Evolutionary conservation across 2,329 filamentous ascomycete species (phyloP).

Genomic region (Ceratocystis colombiana): DNA sequence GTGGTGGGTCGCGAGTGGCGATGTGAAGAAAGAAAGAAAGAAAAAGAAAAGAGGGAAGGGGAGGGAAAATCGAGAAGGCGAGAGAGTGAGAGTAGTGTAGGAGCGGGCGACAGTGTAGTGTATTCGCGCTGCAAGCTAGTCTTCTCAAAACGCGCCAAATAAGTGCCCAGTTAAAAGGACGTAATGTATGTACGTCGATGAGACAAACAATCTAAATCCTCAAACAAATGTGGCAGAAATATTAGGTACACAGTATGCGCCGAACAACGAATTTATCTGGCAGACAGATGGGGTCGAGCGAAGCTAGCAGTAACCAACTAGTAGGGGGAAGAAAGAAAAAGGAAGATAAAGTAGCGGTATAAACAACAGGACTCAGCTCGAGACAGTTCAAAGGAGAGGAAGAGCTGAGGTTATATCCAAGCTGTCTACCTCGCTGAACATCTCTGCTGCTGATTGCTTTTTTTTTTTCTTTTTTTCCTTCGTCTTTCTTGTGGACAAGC

Average conservation of each 20-base stretch:
- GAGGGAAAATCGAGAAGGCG: background rate
- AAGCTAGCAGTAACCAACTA: background rate
- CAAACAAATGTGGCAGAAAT: slow-evolving; percentile 5
- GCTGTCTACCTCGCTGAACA: background rate
- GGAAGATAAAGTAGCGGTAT: background rate
- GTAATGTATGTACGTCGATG: slow-evolving; percentile 12
- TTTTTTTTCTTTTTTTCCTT: background rate
- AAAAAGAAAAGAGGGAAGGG: background rate
- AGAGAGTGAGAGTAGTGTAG: background rate
- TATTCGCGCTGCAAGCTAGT: no score
- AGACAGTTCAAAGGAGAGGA: background rate
- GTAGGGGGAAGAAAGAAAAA: slow-evolving; percentile 5
- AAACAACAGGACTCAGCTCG: background rate
- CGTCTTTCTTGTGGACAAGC: background rate
- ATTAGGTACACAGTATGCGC: background rate
- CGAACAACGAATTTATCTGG: background rate
- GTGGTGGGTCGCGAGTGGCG: background rate
- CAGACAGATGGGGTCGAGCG: background rate
- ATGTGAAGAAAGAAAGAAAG: background rate
- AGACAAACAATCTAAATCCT: slow-evolving; percentile 15
- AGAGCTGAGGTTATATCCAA: slow-evolving; percentile 2
- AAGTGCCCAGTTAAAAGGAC: background rate
- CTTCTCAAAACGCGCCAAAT: slow-evolving; percentile 7
- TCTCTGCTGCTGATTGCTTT: background rate
- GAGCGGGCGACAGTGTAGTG: background rate